Evolutionary conservation across 805 yeast species (phyloP).

Genomic region (Candida khao-thaluensis): DNA sequence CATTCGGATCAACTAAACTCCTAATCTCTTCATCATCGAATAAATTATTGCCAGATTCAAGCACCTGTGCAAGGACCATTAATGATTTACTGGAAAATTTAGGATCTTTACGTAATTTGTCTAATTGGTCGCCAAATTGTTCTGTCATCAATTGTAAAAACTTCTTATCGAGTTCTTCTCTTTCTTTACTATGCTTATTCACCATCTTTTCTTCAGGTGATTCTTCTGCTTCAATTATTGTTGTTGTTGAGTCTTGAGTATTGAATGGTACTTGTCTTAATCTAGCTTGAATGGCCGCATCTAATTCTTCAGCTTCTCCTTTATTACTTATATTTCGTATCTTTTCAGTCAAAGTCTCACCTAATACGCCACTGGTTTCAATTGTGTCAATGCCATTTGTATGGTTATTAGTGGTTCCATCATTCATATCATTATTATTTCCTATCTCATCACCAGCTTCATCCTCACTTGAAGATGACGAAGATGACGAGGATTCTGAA

Average conservation of each 20-base stretch:
- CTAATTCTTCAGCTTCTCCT: constrained; percentile 12
- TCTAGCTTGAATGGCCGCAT: constrained; percentile 14
- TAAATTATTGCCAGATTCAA: constrained; percentile 58
- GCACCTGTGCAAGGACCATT: constrained; percentile 52
- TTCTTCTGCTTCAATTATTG: neutral
- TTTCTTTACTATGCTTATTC: constrained; percentile 20
- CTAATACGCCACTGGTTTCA: constrained; percentile 11
- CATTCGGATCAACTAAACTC: constrained; percentile 3
- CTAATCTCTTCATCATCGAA: constrained; percentile 48
- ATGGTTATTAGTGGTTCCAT: neutral
- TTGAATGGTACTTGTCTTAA: constrained; percentile 14
- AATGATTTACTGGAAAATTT: constrained; percentile 61
- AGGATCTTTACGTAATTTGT: constrained; percentile 57
- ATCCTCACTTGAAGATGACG: constrained; percentile 19
- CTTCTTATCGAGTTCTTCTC: constrained; percentile 44
- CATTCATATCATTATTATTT: neutral
- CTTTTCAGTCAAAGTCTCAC: constrained; percentile 25
- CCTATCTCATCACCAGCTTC: constrained; percentile 8
- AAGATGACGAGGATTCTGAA: constrained; percentile 45
- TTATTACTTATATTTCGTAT: constrained; percentile 11
- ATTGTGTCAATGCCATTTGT: constrained; percentile 10
- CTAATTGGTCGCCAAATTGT: constrained; percentile 61
- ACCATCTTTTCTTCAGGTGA: neutral
- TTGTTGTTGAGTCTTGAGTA: neutral
- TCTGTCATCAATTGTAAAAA: constrained; percentile 56